phyloP scores from a whole-genome alignment of 345 rosid species.

The Kernera saxatilis region DNA sequence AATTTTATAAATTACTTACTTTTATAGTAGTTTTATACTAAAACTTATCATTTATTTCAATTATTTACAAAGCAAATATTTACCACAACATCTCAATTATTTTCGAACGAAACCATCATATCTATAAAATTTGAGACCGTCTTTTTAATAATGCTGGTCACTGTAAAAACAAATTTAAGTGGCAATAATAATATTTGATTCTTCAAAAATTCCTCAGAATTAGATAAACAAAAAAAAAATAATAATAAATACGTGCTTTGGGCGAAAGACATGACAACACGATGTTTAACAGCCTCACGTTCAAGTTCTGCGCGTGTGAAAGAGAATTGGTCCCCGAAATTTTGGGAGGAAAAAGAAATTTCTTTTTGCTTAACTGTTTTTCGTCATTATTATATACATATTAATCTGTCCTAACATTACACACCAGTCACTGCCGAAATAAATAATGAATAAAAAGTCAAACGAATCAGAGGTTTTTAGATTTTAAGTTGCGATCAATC shows the following conservation, averaged over 20 bases:
- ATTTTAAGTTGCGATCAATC: slow-evolving; percentile 14
- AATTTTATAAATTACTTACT: too few relatives aligned
- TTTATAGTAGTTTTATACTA: too few relatives aligned
- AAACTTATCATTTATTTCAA: too few relatives aligned
- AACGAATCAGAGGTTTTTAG: neutral
- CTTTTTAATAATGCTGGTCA: too few relatives aligned
- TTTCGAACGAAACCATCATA: too few relatives aligned
- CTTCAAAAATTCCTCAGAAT: too few relatives aligned
- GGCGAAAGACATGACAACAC: slow-evolving; percentile 13
- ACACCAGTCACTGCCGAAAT: neutral
- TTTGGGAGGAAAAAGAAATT: neutral
- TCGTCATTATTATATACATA: neutral
- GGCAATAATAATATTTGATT: too few relatives aligned
- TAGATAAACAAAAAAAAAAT: neutral
- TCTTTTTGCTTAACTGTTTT: neutral
- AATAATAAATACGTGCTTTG: slow-evolving; percentile 13
- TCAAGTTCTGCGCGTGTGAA: slow-evolving; percentile 19
- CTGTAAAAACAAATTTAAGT: too few relatives aligned
- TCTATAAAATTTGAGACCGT: too few relatives aligned
- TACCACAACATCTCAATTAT: too few relatives aligned
- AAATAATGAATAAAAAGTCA: slow-evolving; percentile 2
- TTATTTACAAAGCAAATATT: too few relatives aligned
- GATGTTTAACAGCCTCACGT: slow-evolving; percentile 17
- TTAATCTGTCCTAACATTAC: neutral
- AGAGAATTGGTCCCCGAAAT: slow-evolving; percentile 4